Conservation (phyloP, 2,329 filamentous ascomycete species). For the Fusarium protoensiforme region DNA sequence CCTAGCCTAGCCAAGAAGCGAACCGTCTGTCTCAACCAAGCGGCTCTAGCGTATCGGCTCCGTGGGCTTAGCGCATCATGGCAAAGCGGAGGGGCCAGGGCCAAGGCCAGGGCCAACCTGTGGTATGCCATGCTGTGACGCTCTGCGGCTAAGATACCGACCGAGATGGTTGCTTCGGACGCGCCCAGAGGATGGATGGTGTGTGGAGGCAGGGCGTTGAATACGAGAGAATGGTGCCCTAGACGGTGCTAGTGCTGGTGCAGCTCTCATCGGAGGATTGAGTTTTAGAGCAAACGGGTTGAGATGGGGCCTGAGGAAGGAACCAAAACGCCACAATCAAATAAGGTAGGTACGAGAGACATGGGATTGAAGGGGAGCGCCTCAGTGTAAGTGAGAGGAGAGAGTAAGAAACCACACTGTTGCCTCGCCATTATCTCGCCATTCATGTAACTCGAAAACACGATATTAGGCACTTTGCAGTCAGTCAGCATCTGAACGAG, state of each 20-base stretch:
- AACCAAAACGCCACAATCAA: slow-evolving; percentile 4
- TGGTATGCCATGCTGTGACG: slow-evolving; percentile 7
- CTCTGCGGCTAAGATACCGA: slow-evolving; percentile 16
- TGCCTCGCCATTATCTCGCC: background rate
- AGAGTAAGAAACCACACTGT: background rate
- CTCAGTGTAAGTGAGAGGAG: background rate
- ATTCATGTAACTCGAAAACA: background rate
- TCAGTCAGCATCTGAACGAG: background rate
- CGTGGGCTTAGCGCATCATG: slow-evolving; percentile 28
- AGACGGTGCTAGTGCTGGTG: background rate
- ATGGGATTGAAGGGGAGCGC: background rate
- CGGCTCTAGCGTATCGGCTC: slow-evolving; percentile 28
- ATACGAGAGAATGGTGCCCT: slow-evolving; percentile 40
- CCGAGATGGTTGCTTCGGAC: slow-evolving; percentile 20
- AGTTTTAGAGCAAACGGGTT: slow-evolving; percentile 20
- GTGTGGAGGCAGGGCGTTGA: slow-evolving; percentile 34
- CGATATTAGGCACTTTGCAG: background rate
- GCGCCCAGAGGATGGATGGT: slow-evolving; percentile 14
- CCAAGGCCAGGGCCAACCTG: background rate
- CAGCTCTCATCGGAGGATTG: slow-evolving; percentile 11
- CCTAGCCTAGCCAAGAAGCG: background rate
- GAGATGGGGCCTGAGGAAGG: slow-evolving; percentile 26
- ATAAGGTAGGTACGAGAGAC: background rate
- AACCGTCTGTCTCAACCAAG: slow-evolving; percentile 21
- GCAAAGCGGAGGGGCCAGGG: slow-evolving; percentile 4